Percentiles rank a stretch among this genome's conserved stretches.
Evolutionary conservation across 176 grass and related monocot genomes (phyloP).

Genomic region (Puccinellia tenuiflora): DNA sequence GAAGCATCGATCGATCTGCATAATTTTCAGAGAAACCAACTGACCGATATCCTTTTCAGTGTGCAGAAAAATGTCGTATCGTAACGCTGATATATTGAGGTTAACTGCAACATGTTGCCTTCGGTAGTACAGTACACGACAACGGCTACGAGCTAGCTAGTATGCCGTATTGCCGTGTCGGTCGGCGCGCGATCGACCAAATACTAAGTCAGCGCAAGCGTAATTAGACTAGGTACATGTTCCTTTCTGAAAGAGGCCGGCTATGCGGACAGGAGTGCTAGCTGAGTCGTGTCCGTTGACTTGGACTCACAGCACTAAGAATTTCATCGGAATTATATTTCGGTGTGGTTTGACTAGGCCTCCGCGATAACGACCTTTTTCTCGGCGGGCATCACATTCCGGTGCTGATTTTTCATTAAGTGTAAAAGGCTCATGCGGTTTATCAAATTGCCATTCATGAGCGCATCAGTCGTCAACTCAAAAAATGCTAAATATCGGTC

Average conservation of each 20-base stretch:
- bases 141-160: neutral
- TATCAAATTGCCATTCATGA: too few relatives aligned
- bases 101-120: neutral
- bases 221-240: neutral
- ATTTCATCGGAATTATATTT: neutral
- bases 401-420: too few relatives aligned
- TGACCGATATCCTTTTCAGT: neutral
- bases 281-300: neutral
- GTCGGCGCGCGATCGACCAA: neutral
- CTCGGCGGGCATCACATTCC: too few relatives aligned
- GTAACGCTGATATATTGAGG: neutral
- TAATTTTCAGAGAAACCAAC: neutral
- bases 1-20: neutral
- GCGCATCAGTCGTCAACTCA: too few relatives aligned
- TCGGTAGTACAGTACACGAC: too few relatives aligned
- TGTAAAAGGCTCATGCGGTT: too few relatives aligned
- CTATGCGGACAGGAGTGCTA: too few relatives aligned
- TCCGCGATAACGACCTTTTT: too few relatives aligned
- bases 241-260: neutral
- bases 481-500: too few relatives aligned
- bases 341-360: neutral
- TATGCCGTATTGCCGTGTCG: neutral
- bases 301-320: neutral
- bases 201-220: slow-evolving; percentile 20
- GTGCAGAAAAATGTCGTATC: neutral